Conservation (phyloP, 2,329 filamentous ascomycete species). For the Ophiostoma australiae region DNA sequence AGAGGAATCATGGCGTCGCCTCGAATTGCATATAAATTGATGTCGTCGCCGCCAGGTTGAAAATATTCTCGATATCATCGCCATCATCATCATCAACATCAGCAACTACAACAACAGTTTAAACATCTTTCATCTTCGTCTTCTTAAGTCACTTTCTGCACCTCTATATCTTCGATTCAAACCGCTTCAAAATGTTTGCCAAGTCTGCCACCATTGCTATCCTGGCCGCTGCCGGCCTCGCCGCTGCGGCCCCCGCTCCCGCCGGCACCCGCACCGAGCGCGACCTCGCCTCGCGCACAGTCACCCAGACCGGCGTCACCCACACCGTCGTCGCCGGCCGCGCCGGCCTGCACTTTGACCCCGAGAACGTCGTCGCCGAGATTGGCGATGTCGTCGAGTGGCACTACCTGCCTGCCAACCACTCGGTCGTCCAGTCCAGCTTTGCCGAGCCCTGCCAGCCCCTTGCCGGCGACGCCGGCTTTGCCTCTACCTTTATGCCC, state of each 20-base stretch:
- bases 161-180: slow-evolving; percentile 10
- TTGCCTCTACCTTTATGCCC: slow-evolving; percentile 44
- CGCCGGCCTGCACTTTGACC: slow-evolving; percentile 46
- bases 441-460: slow-evolving; percentile 43
- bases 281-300: slow-evolving; percentile 34
- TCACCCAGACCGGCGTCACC: slow-evolving; percentile 38
- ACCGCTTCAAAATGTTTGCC: slow-evolving; percentile 22
- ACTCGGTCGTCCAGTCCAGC: slow-evolving; percentile 36
- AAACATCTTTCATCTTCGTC: neutral
- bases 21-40: neutral
- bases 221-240: slow-evolving; percentile 31
- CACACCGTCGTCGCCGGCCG: slow-evolving; percentile 45
- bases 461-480: slow-evolving; percentile 35
- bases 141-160: neutral
- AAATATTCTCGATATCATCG: neutral
- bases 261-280: slow-evolving; percentile 25
- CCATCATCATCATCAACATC: neutral
- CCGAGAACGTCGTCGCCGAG: slow-evolving; percentile 45
- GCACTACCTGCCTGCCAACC: slow-evolving; percentile 50
- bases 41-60: neutral
- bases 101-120: neutral
- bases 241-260: slow-evolving; percentile 34
- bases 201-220: slow-evolving; percentile 21
- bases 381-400: slow-evolving; percentile 51
- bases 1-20: neutral